A percentile compares a stretch with the other conserved stretches of the same genome.
phyloP scores from a whole-genome alignment of 2,329 filamentous ascomycete species.

The Dendryphion nanum region DNA sequence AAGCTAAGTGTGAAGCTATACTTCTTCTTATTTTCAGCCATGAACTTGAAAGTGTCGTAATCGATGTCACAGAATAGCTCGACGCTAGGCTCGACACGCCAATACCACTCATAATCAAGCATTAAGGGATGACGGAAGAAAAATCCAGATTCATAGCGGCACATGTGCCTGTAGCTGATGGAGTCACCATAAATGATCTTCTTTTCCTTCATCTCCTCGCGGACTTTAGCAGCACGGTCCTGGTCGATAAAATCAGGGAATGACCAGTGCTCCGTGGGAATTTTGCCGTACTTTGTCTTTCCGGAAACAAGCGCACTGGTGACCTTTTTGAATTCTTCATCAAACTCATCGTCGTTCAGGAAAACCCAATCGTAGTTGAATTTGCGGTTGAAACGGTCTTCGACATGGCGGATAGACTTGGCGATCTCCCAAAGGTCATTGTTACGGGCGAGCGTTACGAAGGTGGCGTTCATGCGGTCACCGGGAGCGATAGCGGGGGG shows the following conservation, averaged over 20 bases:
- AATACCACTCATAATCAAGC: slow-evolving; percentile 98
- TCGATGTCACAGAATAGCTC: slow-evolving; percentile 94
- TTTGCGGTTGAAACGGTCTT: slow-evolving; percentile 96
- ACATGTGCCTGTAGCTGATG: slow-evolving; percentile 98
- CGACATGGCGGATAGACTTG: slow-evolving; percentile 90
- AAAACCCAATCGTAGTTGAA: slow-evolving; percentile 99
- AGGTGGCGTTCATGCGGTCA: slow-evolving; percentile 91
- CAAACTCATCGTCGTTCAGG: slow-evolving; percentile 92
- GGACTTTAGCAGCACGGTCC: slow-evolving; percentile 84
- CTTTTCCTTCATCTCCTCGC: slow-evolving; percentile 87
- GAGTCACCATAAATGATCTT: slow-evolving; percentile 99
- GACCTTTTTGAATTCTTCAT: slow-evolving; percentile 88
- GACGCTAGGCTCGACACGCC: slow-evolving; percentile 96
- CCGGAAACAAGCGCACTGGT: slow-evolving; percentile 89
- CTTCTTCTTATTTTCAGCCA: slow-evolving; percentile 96
- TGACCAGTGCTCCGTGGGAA: slow-evolving; percentile 92
- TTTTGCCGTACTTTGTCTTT: slow-evolving; percentile 85
- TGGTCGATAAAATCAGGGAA: slow-evolving; percentile 96
- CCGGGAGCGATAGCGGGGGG: slow-evolving; percentile 55
- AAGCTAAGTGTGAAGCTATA: slow-evolving; percentile 96
- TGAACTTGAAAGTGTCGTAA: slow-evolving; percentile 95
- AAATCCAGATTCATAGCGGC: slow-evolving; percentile 97
- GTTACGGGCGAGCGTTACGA: slow-evolving; percentile 93
- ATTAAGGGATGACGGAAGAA: slow-evolving; percentile 96
- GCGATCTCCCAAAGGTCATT: slow-evolving; percentile 95